Conservation (phyloP, 2,329 filamentous ascomycete genomes). For the Monilinia polystroma region DNA sequence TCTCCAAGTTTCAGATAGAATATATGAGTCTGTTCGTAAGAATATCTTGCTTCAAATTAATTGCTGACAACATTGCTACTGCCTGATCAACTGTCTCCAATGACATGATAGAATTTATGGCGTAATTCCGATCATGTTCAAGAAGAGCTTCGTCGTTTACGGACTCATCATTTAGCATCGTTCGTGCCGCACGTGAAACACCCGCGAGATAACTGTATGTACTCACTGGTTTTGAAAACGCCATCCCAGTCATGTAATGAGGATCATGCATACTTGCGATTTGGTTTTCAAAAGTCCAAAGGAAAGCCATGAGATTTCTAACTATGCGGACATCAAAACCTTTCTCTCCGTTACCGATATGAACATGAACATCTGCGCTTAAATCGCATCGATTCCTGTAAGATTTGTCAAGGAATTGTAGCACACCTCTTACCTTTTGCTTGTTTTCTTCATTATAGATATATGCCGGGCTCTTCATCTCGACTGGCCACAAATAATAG, state of each 20-base stretch:
- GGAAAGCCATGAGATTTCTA: conserved; percentile 4
- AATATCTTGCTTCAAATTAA: neutral
- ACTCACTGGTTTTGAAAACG: neutral
- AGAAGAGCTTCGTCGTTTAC: neutral
- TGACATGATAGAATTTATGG: neutral
- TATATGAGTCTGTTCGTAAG: neutral
- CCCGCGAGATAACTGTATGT: neutral
- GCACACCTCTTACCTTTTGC: conserved; percentile 8
- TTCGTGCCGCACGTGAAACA: too few species aligned
- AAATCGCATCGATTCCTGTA: conserved; percentile 7
- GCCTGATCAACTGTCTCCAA: neutral
- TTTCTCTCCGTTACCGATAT: conserved; percentile 6
- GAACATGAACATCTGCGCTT: neutral
- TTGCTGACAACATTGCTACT: neutral
- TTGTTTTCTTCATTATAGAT: conserved; percentile 7
- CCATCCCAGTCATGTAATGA: conserved; percentile 8
- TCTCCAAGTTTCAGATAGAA: conserved; percentile 2
- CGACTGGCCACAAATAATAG: conserved; percentile 4
- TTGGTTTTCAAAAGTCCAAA: conserved; percentile 15
- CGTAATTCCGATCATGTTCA: neutral
- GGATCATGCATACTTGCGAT: neutral
- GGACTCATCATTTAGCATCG: too few species aligned
- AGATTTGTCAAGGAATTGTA: neutral
- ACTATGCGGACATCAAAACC: conserved; percentile 2
- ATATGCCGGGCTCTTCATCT: conserved; percentile 11